Conservation (phyloP, 495 filamentous ascomycete species). For the Annulohypoxylon maeteangense region DNA sequence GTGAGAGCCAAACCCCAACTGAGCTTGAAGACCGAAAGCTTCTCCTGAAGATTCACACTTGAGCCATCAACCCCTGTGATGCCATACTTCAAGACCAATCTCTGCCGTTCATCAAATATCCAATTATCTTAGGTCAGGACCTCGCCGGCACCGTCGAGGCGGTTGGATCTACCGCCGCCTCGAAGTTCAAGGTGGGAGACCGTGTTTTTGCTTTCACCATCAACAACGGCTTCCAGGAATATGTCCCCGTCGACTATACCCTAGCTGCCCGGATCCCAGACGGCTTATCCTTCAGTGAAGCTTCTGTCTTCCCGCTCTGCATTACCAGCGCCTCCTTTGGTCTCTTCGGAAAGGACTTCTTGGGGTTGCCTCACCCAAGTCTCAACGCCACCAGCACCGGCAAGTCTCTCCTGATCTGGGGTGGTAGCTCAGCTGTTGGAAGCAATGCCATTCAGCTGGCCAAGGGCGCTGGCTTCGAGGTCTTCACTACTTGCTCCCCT, state of each 20-base stretch:
- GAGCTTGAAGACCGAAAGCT: constrained; percentile 17
- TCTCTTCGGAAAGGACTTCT: constrained; percentile 21
- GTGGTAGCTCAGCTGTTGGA: constrained; percentile 68
- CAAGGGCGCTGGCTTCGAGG: constrained; percentile 65
- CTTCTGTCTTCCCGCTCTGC: constrained; percentile 25
- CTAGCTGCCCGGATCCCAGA: constrained; percentile 25
- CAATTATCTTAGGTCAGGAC: constrained; percentile 28
- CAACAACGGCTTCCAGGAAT: constrained; percentile 29
- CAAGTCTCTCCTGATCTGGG: constrained; percentile 63
- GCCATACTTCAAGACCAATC: constrained; percentile 23
- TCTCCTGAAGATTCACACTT: constrained; percentile 8
- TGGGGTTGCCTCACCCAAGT: constrained; percentile 12
- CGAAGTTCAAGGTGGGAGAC: constrained; percentile 23
- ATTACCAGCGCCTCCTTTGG: constrained; percentile 12
- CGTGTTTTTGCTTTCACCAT: constrained; percentile 29
- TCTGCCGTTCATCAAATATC: constrained; percentile 25
- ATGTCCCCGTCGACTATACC: constrained; percentile 18
- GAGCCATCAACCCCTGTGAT: constrained; percentile 23
- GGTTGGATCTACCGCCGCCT: constrained; percentile 7
- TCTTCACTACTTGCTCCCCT: constrained; percentile 62
- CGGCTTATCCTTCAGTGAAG: constrained; percentile 10
- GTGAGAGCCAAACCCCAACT: constrained; percentile 4
- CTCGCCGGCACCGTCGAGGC: constrained; percentile 25
- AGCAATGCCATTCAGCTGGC: constrained; percentile 70
- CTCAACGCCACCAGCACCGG: constrained; percentile 18